phyloP scores from a whole-genome alignment of 1,139 yeast species.

The Pneumocystis carinii region DNA sequence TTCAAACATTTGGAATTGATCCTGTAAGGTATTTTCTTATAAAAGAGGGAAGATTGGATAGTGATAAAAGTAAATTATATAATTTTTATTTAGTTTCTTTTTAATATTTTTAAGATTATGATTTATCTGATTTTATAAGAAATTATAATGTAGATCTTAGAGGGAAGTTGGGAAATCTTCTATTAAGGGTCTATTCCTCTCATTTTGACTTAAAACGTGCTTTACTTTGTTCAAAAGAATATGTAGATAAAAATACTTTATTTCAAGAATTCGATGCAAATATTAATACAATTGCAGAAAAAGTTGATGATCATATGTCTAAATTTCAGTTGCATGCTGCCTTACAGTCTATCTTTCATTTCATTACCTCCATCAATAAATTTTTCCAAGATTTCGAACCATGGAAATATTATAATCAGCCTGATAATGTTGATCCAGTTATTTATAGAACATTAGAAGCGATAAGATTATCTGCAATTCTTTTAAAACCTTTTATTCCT shows the following conservation, averaged over 20 bases:
- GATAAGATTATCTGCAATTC: background rate
- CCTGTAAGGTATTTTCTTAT: slow-evolving; percentile 11
- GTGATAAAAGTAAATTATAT: slow-evolving; percentile 2
- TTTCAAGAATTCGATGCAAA: background rate
- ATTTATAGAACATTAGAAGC: background rate
- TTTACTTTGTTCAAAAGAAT: background rate
- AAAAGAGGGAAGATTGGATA: slow-evolving; percentile 11
- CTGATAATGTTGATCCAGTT: background rate
- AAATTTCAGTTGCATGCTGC: background rate
- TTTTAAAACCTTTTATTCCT: background rate
- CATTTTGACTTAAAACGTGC: background rate
- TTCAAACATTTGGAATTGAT: slow-evolving; percentile 40
- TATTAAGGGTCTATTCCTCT: background rate
- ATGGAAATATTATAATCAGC: background rate
- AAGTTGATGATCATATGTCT: background rate
- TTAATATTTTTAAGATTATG: background rate
- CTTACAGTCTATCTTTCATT: background rate
- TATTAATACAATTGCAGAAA: background rate
- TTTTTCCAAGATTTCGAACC: slow-evolving; percentile 1
- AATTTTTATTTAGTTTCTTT: background rate
- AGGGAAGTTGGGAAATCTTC: background rate
- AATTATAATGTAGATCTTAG: background rate
- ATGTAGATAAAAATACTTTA: background rate
- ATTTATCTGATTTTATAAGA: background rate
- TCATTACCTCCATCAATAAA: background rate